These are phyloP conservation scores for Themeda triandra DNA, from an alignment of 176 grass and related monocot genomes.

Conservation along the genomic window DNA sequence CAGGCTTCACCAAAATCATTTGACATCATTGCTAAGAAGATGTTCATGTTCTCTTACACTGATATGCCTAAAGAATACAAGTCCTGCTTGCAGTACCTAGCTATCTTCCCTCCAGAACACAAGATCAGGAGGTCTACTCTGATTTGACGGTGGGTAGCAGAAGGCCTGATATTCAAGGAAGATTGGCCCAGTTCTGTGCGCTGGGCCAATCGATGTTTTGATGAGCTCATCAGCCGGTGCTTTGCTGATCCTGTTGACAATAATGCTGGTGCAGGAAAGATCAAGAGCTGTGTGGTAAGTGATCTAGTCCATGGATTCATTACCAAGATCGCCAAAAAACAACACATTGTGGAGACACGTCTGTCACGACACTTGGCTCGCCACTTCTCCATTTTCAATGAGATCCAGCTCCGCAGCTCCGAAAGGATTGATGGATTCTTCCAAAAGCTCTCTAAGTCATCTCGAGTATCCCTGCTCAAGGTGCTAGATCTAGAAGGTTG, in stretches of 20 bases:
- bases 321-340: neutral
- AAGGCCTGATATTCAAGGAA: neutral
- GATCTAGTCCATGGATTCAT: constrained; percentile 11
- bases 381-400: constrained; percentile 23
- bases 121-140: constrained; percentile 4
- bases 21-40: neutral
- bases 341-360: constrained; percentile 3
- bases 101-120: neutral
- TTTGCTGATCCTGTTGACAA: neutral
- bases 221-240: neutral
- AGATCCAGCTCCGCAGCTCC: neutral
- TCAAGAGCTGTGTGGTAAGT: constrained; percentile 9
- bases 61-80: neutral
- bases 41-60: neutral
- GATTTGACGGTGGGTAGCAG: neutral
- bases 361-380: constrained; percentile 17
- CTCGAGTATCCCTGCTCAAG: constrained; percentile 6
- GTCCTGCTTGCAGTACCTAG: constrained; percentile 20
- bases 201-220: neutral
- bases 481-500: constrained; percentile 33
- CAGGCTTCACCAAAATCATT: neutral
- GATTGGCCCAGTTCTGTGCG: neutral
- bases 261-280: neutral
- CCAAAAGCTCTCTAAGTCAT: neutral
- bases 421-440: neutral